Conservation (phyloP, 2,329 filamentous ascomycete genomes). For the Hymenoscyphus occultus region DNA sequence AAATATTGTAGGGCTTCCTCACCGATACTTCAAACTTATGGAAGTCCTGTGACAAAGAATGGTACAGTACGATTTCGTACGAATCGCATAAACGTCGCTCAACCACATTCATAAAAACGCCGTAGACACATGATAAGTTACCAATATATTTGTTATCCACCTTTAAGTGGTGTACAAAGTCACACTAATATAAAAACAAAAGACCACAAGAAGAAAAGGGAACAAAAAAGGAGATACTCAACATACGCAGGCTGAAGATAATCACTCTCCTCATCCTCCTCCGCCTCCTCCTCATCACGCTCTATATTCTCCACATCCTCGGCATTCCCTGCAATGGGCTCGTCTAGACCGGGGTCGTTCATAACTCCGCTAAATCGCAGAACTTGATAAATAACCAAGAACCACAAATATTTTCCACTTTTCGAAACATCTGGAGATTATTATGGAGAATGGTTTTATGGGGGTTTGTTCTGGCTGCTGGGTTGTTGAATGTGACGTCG, state of each 20-base stretch:
- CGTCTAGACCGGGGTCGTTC: constrained; percentile 35
- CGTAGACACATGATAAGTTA: too few species aligned
- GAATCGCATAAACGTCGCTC: too few species aligned
- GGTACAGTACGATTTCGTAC: too few species aligned
- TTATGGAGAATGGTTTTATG: not conserved
- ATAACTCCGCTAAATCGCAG: constrained; percentile 17
- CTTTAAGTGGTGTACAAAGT: too few species aligned
- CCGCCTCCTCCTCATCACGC: constrained; percentile 25
- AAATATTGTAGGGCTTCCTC: too few species aligned
- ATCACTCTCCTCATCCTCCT: constrained; percentile 31
- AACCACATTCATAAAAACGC: too few species aligned
- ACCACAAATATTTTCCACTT: not conserved
- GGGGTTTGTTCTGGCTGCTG: not conserved
- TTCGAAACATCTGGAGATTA: not conserved
- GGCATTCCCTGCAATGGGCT: constrained; percentile 30
- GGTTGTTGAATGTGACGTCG: not conserved
- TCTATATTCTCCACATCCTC: constrained; percentile 31
- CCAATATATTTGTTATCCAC: too few species aligned
- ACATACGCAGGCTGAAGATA: constrained; percentile 31
- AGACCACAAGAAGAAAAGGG: not conserved
- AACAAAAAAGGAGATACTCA: not conserved
- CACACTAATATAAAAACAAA: not conserved
- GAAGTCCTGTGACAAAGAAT: too few species aligned
- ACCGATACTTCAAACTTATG: too few species aligned
- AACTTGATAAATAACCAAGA: not conserved